These are phyloP conservation scores for Wickerhamiella brachini DNA, from an alignment of 805 yeast species.

Conservation along the genomic window DNA sequence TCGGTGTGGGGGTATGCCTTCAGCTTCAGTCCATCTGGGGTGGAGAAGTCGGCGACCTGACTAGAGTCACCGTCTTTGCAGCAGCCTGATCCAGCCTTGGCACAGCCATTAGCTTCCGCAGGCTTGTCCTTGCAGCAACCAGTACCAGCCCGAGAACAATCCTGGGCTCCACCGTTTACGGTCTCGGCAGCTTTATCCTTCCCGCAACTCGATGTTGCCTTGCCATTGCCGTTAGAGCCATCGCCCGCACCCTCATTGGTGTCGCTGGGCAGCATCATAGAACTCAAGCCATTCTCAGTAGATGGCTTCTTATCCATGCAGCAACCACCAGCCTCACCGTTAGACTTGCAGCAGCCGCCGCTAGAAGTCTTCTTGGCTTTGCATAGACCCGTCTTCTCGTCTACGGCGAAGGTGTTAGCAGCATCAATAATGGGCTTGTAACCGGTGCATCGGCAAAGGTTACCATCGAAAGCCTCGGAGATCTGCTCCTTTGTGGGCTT, in stretches of 20 bases:
- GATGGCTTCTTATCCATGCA: background rate
- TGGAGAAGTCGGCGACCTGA: slow-evolving; percentile 1
- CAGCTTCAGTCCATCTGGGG: slow-evolving; percentile 27
- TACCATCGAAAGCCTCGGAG: slow-evolving; percentile 35
- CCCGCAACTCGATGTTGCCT: slow-evolving; percentile 17
- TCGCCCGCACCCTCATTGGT: background rate
- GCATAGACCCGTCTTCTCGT: slow-evolving; percentile 1
- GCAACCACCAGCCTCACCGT: slow-evolving; percentile 5
- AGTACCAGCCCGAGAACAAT: background rate
- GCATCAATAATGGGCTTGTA: slow-evolving; percentile 38
- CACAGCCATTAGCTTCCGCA: slow-evolving; percentile 4
- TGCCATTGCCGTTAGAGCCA: background rate
- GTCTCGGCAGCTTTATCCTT: slow-evolving; percentile 5
- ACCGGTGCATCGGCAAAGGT: slow-evolving; percentile 37
- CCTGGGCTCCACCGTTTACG: no score
- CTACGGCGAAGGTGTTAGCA: slow-evolving; percentile 27
- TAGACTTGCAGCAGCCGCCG: slow-evolving; percentile 5
- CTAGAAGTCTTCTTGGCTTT: background rate
- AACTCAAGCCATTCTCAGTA: background rate
- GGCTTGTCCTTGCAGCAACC: background rate
- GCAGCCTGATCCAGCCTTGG: slow-evolving; percentile 5
- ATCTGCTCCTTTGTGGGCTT: slow-evolving; percentile 28
- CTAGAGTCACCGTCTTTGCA: slow-evolving; percentile 6
- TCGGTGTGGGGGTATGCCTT: slow-evolving; percentile 30
- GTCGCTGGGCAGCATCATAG: background rate